Evolutionary conservation across 768 basidiomycete species (phyloP).

Genomic region (Daedaleopsis sinensis): DNA sequence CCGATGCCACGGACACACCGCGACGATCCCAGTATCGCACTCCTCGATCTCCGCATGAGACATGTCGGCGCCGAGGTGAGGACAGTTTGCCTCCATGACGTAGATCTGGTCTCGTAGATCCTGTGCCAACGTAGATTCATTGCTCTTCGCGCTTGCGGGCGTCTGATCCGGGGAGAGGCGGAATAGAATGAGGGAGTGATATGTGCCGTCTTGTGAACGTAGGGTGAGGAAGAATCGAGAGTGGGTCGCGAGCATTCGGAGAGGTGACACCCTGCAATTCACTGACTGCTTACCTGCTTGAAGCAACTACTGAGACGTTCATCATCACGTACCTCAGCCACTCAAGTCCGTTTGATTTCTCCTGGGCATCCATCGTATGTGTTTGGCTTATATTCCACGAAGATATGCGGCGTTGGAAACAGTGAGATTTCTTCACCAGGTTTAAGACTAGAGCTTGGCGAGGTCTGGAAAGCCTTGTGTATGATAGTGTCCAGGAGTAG

Average conservation of each 20-base stretch:
- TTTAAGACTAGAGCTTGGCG: not conserved
- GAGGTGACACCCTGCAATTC: conserved; percentile 37
- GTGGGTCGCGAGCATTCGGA: conserved; percentile 51
- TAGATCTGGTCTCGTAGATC: conserved; percentile 51
- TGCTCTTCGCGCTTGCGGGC: conserved; percentile 5
- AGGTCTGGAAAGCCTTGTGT: not conserved
- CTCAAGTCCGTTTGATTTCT: not conserved
- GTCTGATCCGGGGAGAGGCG: conserved; percentile 46
- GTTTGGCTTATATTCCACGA: no score
- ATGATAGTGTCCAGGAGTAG: no score
- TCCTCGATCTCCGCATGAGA: conserved; percentile 82
- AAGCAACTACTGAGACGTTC: not conserved
- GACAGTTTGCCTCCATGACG: conserved; percentile 80
- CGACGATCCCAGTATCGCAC: conserved; percentile 58
- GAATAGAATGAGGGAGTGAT: conserved; percentile 68
- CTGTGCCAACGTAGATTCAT: conserved; percentile 6
- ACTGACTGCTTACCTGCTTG: not conserved
- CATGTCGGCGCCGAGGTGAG: conserved; percentile 80
- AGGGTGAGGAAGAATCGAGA: conserved; percentile 62
- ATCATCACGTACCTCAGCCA: not conserved
- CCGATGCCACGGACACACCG: conserved; percentile 81
- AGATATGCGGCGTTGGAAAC: not conserved
- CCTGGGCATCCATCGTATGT: no score
- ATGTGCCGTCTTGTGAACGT: conserved; percentile 58
- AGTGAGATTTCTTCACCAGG: not conserved